Conservation (phyloP, 2,329 filamentous ascomycete genomes). For the Aspergillus sp. region DNA sequence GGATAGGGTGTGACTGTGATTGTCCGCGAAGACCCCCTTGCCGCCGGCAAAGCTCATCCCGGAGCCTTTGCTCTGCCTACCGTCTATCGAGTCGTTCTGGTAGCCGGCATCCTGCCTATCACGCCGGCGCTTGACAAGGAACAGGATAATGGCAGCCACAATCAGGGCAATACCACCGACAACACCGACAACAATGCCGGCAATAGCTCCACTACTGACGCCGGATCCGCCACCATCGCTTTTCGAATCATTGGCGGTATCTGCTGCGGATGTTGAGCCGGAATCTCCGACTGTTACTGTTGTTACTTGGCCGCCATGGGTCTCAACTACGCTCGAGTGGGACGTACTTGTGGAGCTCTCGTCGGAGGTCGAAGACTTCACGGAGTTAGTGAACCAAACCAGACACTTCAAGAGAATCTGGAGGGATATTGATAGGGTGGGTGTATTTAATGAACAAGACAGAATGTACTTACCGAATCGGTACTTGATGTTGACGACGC, state of each 20-base stretch:
- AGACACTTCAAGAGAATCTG: neutral
- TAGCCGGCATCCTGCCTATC: conserved; percentile 26
- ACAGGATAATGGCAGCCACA: conserved; percentile 38
- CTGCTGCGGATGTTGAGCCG: conserved; percentile 17
- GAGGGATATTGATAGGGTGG: neutral
- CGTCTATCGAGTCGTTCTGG: conserved; percentile 30
- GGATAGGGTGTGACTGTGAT: conserved; percentile 24
- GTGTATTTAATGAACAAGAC: neutral
- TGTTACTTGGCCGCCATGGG: conserved; percentile 26
- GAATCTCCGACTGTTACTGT: conserved; percentile 27
- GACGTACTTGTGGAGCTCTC: neutral
- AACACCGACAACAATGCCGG: conserved; percentile 45
- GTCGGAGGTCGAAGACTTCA: neutral
- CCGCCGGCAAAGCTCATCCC: conserved; percentile 35
- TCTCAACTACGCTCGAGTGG: conserved; percentile 18
- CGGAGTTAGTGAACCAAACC: neutral
- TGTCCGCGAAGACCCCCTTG: conserved; percentile 32
- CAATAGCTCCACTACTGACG: conserved; percentile 43
- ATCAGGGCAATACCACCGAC: conserved; percentile 39
- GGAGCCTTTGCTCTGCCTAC: conserved; percentile 34
- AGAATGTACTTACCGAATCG: conserved; percentile 19
- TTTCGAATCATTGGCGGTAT: conserved; percentile 12
- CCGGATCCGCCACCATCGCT: conserved; percentile 20
- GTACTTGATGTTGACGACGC: conserved; percentile 11
- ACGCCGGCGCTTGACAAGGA: conserved; percentile 39